These are phyloP conservation scores for Wilcoxina mikolae DNA, from an alignment of 495 filamentous ascomycete species.

Conservation along the genomic window DNA sequence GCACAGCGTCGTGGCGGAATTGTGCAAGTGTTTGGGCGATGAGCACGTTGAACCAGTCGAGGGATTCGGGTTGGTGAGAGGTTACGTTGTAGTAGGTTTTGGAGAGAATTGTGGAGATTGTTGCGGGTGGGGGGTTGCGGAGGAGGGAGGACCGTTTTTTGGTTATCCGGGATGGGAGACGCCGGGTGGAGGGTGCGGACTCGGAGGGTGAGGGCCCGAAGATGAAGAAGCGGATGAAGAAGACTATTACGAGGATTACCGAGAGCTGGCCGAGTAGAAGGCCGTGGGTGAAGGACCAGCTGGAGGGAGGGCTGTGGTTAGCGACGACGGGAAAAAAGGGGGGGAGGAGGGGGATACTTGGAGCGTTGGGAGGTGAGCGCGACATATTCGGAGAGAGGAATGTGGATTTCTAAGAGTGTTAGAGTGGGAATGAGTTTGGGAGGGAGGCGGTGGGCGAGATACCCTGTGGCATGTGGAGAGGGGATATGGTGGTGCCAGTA, in stretches of 20 bases:
- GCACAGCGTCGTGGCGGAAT: constrained; percentile 73
- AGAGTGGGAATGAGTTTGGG: background rate
- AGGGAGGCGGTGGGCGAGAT: background rate
- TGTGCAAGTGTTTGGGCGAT: constrained; percentile 95
- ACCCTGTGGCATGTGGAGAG: constrained; percentile 24
- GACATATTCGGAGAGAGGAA: constrained; percentile 25
- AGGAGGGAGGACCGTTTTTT: constrained; percentile 64
- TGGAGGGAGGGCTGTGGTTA: constrained; percentile 32
- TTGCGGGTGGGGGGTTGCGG: constrained; percentile 49
- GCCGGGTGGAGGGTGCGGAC: constrained; percentile 41
- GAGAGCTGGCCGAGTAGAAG: constrained; percentile 88
- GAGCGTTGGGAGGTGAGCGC: constrained; percentile 22
- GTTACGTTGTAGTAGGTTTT: constrained; percentile 98
- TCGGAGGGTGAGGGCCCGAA: constrained; percentile 62
- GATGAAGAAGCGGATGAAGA: constrained; percentile 99
- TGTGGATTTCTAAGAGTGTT: constrained; percentile 20
- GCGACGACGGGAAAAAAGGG: constrained; percentile 5
- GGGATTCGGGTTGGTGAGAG: constrained; percentile 90
- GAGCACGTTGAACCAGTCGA: constrained; percentile 98
- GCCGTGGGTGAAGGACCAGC: constrained; percentile 81
- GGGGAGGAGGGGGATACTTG: constrained; percentile 8
- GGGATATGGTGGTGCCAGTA: background rate
- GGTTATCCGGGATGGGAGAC: constrained; percentile 42
- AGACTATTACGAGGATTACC: constrained; percentile 72
- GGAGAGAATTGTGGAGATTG: constrained; percentile 75